Base-by-base conservation (phyloP, 73 alveolate species). In the Stentor roeselii region DNA sequence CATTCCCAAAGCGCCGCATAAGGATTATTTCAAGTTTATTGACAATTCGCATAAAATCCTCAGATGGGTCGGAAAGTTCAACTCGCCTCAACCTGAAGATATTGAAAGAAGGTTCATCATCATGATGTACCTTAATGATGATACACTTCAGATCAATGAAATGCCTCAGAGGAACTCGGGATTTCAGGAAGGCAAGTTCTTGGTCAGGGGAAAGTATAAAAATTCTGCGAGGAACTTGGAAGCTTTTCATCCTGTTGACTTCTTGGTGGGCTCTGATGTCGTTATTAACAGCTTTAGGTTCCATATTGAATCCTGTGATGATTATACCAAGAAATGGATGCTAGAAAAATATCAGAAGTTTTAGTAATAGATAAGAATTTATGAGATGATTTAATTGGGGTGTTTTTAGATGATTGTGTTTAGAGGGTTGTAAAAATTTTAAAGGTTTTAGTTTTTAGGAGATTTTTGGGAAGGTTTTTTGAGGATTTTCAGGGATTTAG, bases 81-180 rank as follows among this genome's bases (percentile, higher is more conserved):
- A 95, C 90, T 94, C 97, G 34, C 89, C 90, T 3, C 92, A 84
- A 59, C 96, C 98, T 2, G 98, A 95, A 75, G 60, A 67, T 21
- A 42, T 75, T 37, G 61, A 42, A 35, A 83, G 99, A 39, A 88
- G 92, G 60, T 96, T 96, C 90, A 93, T 96, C 75, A 93, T 96
- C 74, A 84, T 96, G 14, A 93, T 84, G 88, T 96, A 87, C 92
- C 88, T 95, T 75, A 89, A 93, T 77, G 99, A 96, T 86, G 98
- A 96, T 83, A 89, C 98, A 6, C 91, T 96, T 60, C 93, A 92
- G 42, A 93, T 96, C 32, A 92, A 90, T 87, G 99, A 96, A 86
- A 95, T 96, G 76, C 91, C 95, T 36, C 94, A 95, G 59, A 92
- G 97, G 94, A 96, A 96, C 92, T 92, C 98, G 40, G 99, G 98